phyloP scores from a whole-genome alignment of 2,329 filamentous ascomycete species.

The Pleurostoma richardsiae region DNA sequence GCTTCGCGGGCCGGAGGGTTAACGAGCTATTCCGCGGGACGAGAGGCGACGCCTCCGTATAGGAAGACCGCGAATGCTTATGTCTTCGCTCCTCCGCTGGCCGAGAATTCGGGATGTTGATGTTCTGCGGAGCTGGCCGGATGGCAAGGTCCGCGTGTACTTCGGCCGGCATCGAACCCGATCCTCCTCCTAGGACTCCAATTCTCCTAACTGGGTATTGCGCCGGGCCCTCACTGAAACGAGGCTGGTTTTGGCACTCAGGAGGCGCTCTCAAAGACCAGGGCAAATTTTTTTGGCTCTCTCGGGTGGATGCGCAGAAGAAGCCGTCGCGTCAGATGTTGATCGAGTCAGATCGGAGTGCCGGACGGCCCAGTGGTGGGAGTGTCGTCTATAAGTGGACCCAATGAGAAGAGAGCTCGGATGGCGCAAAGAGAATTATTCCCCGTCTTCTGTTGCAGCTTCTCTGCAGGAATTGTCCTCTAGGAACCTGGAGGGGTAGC shows the following conservation, averaged over 20 bases:
- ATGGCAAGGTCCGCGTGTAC: slow-evolving; percentile 25
- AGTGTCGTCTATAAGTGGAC: too few species aligned
- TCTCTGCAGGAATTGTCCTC: background rate
- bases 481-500: background rate
- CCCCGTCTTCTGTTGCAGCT: background rate
- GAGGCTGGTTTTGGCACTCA: too few species aligned
- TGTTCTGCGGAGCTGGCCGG: slow-evolving; percentile 24
- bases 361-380: too few species aligned
- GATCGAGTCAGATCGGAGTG: too few species aligned
- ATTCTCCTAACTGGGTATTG: background rate
- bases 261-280: too few species aligned
- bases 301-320: too few species aligned
- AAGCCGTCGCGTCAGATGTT: too few species aligned
- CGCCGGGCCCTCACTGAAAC: too few species aligned
- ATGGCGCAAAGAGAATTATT: slow-evolving; percentile 12
- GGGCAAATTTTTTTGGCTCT: too few species aligned
- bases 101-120: slow-evolving; percentile 12
- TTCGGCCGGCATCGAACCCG: slow-evolving; percentile 22
- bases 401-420: background rate
- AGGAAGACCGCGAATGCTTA: slow-evolving; percentile 58
- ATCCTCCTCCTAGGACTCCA: background rate
- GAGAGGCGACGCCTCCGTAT: slow-evolving; percentile 54
- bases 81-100: slow-evolving; percentile 33
- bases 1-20: slow-evolving; percentile 56
- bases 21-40: slow-evolving; percentile 55